Evolutionary conservation across 2,329 filamentous ascomycete genomes (phyloP).

Genomic region (Ascochyta fabae): DNA sequence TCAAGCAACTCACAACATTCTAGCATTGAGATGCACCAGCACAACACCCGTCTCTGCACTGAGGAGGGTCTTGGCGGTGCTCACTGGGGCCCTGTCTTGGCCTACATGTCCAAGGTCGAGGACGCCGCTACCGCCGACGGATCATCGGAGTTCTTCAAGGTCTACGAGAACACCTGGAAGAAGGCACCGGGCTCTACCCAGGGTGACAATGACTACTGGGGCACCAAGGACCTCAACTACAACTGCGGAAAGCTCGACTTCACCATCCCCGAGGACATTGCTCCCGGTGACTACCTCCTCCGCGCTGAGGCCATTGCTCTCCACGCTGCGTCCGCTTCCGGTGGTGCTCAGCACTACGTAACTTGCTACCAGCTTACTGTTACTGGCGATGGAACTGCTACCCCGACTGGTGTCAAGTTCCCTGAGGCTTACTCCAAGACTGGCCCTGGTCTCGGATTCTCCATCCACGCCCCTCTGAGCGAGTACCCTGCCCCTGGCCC

Average conservation of each 20-base stretch:
- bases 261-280: slow-evolving; percentile 50
- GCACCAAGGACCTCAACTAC: slow-evolving; percentile 52
- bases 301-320: slow-evolving; percentile 56
- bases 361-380: slow-evolving; percentile 55
- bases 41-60: slow-evolving; percentile 30
- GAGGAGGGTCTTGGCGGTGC: slow-evolving; percentile 40
- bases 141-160: slow-evolving; percentile 59
- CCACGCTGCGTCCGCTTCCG: slow-evolving; percentile 48
- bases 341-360: slow-evolving; percentile 56
- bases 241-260: slow-evolving; percentile 44
- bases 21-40: slow-evolving; percentile 40
- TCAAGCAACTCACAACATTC: not conserved
- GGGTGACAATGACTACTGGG: slow-evolving; percentile 51
- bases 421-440: slow-evolving; percentile 51
- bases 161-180: slow-evolving; percentile 51
- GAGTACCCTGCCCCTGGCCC: slow-evolving; percentile 52
- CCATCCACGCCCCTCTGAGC: slow-evolving; percentile 47
- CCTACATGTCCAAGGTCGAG: slow-evolving; percentile 54
- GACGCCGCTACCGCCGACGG: slow-evolving; percentile 54
- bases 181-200: slow-evolving; percentile 43
- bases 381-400: slow-evolving; percentile 41
- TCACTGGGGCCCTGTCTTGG: slow-evolving; percentile 62
- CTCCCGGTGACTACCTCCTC: slow-evolving; percentile 54
- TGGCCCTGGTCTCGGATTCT: slow-evolving; percentile 53
- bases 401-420: slow-evolving; percentile 56